Percentiles rank a stretch among this genome's conserved stretches.
Evolutionary conservation across 495 filamentous ascomycete species (phyloP).

Genomic region (Daldinia vernicosa): DNA sequence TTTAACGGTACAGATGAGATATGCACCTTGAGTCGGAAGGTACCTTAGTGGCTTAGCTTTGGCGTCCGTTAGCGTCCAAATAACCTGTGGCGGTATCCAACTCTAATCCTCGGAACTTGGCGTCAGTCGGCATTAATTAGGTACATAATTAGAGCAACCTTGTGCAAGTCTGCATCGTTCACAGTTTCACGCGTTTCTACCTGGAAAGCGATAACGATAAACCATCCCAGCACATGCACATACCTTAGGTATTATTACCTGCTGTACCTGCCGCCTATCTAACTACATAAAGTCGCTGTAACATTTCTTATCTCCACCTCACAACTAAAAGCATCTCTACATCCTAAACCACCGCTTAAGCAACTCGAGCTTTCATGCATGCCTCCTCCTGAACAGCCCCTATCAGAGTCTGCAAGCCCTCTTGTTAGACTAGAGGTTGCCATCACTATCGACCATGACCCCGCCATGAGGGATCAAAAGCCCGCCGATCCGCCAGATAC

Average conservation of each 20-base stretch:
- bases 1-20: neutral
- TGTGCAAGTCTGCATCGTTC: constrained; percentile 25
- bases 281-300: neutral
- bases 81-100: neutral
- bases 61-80: neutral
- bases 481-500: constrained; percentile 26
- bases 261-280: constrained; percentile 3
- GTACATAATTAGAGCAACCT: constrained; percentile 17
- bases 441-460: constrained; percentile 42
- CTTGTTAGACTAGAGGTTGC: constrained; percentile 34
- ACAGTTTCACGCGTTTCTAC: constrained; percentile 33
- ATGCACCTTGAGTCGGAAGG: neutral
- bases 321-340: neutral
- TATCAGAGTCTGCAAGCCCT: constrained; percentile 37
- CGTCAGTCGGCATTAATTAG: constrained; percentile 17
- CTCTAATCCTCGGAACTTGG: neutral
- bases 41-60: neutral
- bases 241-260: neutral
- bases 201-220: constrained; percentile 41
- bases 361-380: constrained; percentile 39
- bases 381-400: constrained; percentile 45
- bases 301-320: constrained; percentile 11
- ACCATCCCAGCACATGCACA: neutral
- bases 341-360: constrained; percentile 2
- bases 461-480: constrained; percentile 47